Conservation (phyloP, 495 filamentous ascomycete genomes). For the Talaromyces liani region DNA sequence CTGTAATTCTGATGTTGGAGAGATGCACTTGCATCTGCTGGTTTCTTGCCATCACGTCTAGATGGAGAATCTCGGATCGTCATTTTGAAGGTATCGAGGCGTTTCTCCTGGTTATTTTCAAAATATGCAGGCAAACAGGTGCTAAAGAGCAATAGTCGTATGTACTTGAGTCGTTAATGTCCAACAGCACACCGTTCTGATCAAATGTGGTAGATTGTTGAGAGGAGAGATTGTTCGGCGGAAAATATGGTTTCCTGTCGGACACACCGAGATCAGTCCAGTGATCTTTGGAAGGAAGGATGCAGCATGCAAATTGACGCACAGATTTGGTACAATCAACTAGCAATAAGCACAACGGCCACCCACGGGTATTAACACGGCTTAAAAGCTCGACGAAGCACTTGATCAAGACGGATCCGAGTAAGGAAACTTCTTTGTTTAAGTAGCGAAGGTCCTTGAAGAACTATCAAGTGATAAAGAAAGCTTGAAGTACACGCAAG, state of each 20-base stretch:
- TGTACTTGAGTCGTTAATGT: not conserved
- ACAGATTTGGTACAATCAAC: not conserved
- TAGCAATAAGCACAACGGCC: not conserved
- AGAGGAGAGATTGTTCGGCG: not conserved
- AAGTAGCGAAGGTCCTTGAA: not conserved
- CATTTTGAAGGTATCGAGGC: not conserved
- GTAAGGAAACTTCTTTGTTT: not conserved
- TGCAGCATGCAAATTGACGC: not conserved
- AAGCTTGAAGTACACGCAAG: not conserved
- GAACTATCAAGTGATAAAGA: not conserved
- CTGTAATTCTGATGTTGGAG: not conserved
- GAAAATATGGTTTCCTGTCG: not conserved
- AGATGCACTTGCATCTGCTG: not conserved
- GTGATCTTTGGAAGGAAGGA: not conserved
- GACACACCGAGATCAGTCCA: not conserved
- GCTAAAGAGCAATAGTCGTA: not conserved
- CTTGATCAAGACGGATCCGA: not conserved
- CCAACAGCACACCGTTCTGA: not conserved
- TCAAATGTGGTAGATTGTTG: not conserved
- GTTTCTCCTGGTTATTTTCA: not conserved
- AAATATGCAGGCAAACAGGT: not conserved
- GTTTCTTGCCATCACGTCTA: not conserved
- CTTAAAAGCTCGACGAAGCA: not conserved
- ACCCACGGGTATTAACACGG: not conserved
- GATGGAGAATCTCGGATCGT: not conserved